A percentile compares a stretch with the other conserved stretches of the same genome.
Conservation (phyloP, 352 stramenopile species). For the Phytophthora chlamydospora region DNA sequence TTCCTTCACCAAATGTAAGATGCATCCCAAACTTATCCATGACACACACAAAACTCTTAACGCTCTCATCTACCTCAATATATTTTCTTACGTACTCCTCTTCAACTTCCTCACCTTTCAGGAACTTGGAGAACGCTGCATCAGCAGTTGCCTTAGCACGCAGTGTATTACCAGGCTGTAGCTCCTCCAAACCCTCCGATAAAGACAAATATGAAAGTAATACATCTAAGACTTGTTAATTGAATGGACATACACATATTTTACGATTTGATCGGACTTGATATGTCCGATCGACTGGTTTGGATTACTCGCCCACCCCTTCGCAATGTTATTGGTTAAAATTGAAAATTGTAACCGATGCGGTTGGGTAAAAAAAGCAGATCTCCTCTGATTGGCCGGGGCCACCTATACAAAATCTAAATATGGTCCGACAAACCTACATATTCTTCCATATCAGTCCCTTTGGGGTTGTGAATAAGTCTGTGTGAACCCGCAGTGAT, state of each 20-base stretch:
- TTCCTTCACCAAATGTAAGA: conserved; percentile 30
- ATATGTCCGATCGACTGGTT: conserved; percentile 18
- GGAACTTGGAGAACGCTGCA: conserved; percentile 4
- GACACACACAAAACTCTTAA: conserved; percentile 16
- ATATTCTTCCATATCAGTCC: no score
- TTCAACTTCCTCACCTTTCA: conserved; percentile 11
- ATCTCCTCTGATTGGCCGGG: no score
- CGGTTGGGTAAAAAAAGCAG: conserved; percentile 2
- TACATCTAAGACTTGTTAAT: background rate
- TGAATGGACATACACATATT: background rate
- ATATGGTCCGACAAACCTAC: no score
- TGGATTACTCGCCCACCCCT: conserved; percentile 13
- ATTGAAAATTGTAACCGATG: conserved; percentile 4
- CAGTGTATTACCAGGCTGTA: conserved; percentile 7
- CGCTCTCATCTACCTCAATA: conserved; percentile 15
- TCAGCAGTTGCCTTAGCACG: conserved; percentile 8
- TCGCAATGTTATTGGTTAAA: conserved; percentile 12
- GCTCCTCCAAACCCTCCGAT: conserved; percentile 8
- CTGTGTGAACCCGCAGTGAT: no score
- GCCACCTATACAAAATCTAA: no score
- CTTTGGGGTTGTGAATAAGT: conserved; percentile 18
- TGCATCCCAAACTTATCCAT: conserved; percentile 31
- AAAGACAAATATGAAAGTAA: conserved; percentile 7
- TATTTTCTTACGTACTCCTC: conserved; percentile 12
- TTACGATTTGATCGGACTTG: conserved; percentile 9